Evolutionary conservation across 108 stramenopile species (phyloP).

Genomic region (Skeletonema menzelii): DNA sequence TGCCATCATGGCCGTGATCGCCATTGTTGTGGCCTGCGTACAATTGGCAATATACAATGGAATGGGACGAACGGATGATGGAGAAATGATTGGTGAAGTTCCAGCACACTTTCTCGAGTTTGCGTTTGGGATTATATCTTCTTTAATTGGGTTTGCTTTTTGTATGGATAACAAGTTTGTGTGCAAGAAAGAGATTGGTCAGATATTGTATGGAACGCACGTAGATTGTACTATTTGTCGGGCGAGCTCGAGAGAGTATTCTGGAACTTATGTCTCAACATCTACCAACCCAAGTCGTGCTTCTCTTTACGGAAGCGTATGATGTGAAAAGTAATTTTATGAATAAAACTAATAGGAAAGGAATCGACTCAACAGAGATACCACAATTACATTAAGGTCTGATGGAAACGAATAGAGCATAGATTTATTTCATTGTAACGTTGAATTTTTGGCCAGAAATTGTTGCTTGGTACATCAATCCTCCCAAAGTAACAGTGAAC

Average conservation of each 20-base stretch:
- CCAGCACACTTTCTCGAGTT: slow-evolving; percentile 49
- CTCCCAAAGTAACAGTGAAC: slow-evolving; percentile 39
- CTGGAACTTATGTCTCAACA: slow-evolving; percentile 2
- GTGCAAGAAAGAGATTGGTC: slow-evolving; percentile 41
- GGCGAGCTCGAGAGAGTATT: slow-evolving; percentile 8
- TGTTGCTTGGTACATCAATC: slow-evolving; percentile 52
- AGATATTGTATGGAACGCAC: slow-evolving; percentile 43
- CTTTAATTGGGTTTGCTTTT: slow-evolving; percentile 45
- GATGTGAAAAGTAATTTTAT: not conserved
- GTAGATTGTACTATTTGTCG: slow-evolving; percentile 20
- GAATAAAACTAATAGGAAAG: not conserved
- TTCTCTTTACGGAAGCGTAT: not conserved
- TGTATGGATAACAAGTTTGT: slow-evolving; percentile 47
- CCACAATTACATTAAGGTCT: not conserved
- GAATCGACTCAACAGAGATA: not conserved
- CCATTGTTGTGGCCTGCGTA: slow-evolving; percentile 14
- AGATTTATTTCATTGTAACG: not conserved
- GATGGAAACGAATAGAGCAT: not conserved
- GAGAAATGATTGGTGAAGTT: slow-evolving; percentile 18
- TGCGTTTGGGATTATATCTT: slow-evolving; percentile 24
- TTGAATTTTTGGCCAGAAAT: slow-evolving; percentile 41
- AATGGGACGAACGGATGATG: slow-evolving; percentile 12
- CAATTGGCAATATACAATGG: slow-evolving; percentile 24
- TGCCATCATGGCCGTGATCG: slow-evolving; percentile 3
- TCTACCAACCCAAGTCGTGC: not conserved